A percentile compares a stretch with the other conserved stretches of the same genome.
These are phyloP conservation scores for Ceratobasidium sp. DNA, from an alignment of 1,284 basidiomycete genomes.

Conservation along the genomic window DNA sequence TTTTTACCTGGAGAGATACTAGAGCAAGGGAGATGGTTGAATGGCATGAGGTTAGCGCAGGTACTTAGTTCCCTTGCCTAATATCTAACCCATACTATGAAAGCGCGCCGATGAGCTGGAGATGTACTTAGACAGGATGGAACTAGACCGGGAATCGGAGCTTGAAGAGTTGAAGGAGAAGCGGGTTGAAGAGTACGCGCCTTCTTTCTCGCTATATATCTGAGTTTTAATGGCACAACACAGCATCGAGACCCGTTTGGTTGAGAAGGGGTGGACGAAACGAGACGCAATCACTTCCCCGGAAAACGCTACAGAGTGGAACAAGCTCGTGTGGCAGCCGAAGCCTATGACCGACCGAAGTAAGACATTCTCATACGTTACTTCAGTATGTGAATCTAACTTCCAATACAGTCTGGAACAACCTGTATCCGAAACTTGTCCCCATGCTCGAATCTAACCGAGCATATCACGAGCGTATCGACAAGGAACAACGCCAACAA, in stretches of 20 bases:
- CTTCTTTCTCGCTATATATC: too few relatives aligned
- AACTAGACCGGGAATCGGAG: too few relatives aligned
- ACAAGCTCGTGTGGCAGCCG: neutral
- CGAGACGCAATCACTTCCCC: neutral
- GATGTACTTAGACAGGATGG: neutral
- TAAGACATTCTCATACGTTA: too few relatives aligned
- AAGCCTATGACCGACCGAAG: constrained; percentile 25
- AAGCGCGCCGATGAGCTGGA: neutral
- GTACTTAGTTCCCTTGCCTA: too few relatives aligned
- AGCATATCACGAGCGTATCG: neutral
- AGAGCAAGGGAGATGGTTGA: too few relatives aligned
- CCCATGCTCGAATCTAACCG: neutral
- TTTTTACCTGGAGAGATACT: too few relatives aligned
- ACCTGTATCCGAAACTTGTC: constrained; percentile 7
- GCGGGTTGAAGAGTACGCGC: neutral
- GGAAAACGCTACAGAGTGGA: neutral
- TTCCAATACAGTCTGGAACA: constrained; percentile 3
- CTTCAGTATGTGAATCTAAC: too few relatives aligned
- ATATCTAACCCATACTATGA: too few relatives aligned
- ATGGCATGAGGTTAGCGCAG: too few relatives aligned
- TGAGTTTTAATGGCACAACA: too few relatives aligned
- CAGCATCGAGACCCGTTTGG: neutral
- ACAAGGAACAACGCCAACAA: neutral
- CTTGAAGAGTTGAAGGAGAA: neutral
- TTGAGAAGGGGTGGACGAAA: neutral